These are phyloP conservation scores for Talaromyces rugulosus DNA, from an alignment of 2,329 filamentous ascomycete species.

Conservation along the genomic window DNA sequence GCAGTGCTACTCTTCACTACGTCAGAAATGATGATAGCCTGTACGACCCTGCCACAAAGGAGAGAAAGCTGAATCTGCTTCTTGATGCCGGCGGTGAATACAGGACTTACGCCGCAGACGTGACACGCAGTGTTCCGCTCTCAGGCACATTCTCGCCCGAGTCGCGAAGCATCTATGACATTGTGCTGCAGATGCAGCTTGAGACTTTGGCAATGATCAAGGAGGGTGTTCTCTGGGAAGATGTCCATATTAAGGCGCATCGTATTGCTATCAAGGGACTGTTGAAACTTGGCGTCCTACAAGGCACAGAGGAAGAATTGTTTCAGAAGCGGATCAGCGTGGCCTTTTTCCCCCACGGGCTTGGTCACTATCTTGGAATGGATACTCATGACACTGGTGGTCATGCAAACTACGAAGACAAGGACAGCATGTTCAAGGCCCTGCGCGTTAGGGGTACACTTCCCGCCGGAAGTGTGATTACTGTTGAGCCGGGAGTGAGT, in stretches of 20 bases:
- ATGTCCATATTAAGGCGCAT: conserved; percentile 69
- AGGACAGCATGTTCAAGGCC: conserved; percentile 81
- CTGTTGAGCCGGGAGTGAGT: conserved; percentile 85
- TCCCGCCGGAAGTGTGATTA: conserved; percentile 78
- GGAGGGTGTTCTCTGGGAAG: conserved; percentile 66
- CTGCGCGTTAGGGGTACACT: conserved; percentile 72
- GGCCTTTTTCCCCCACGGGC: conserved; percentile 86
- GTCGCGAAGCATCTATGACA: conserved; percentile 67
- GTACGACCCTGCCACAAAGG: conserved; percentile 40
- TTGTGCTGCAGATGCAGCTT: conserved; percentile 78
- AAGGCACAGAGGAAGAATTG: conserved; percentile 64
- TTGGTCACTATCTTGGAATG: conserved; percentile 88
- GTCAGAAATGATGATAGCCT: conserved; percentile 71
- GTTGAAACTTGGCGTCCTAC: conserved; percentile 66
- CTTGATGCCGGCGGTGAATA: conserved; percentile 88
- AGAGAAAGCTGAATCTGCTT: conserved; percentile 64
- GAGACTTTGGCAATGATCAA: conserved; percentile 65
- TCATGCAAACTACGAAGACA: conserved; percentile 71
- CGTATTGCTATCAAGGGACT: conserved; percentile 68
- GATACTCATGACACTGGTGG: conserved; percentile 87
- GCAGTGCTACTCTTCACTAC: conserved; percentile 85
- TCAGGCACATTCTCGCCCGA: conserved; percentile 65
- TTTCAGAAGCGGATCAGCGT: conserved; percentile 74
- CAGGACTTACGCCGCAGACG: conserved; percentile 79
- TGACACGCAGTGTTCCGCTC: conserved; percentile 83